These are phyloP conservation scores for Cercospora beticola DNA, from an alignment of 2,329 filamentous ascomycete genomes.

Conservation along the genomic window DNA sequence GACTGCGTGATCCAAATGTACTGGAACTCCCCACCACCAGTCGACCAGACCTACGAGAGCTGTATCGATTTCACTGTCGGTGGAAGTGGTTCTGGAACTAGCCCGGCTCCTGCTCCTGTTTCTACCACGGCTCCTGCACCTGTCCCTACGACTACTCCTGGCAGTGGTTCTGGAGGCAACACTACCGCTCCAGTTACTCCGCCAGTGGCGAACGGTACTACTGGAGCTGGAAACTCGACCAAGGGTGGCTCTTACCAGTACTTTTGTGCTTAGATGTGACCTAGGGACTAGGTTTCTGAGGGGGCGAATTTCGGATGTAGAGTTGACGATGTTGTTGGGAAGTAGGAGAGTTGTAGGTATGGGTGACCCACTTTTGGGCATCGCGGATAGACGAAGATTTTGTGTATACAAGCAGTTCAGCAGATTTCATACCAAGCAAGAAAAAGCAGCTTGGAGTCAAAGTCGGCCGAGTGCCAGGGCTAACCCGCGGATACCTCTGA, in stretches of 20 bases:
- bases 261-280: neutral
- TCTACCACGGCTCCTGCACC: neutral
- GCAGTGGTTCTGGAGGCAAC: neutral
- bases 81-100: neutral
- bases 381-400: neutral
- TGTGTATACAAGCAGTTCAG: neutral
- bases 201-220: neutral
- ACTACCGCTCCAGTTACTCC: neutral
- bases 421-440: neutral
- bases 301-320: neutral
- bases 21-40: constrained; percentile 54
- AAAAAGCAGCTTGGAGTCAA: neutral
- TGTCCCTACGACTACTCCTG: neutral
- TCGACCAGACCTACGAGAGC: constrained; percentile 62
- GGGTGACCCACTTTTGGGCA: neutral
- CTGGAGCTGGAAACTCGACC: neutral
- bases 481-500: neutral
- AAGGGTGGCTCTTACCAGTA: neutral
- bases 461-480: neutral
- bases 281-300: neutral
- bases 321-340: neutral
- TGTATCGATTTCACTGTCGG: constrained; percentile 59
- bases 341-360: neutral
- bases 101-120: no score
- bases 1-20: constrained; percentile 61